phyloP scores from a whole-genome alignment of 2,329 filamentous ascomycete species.

The Karstenula rhodostoma region DNA sequence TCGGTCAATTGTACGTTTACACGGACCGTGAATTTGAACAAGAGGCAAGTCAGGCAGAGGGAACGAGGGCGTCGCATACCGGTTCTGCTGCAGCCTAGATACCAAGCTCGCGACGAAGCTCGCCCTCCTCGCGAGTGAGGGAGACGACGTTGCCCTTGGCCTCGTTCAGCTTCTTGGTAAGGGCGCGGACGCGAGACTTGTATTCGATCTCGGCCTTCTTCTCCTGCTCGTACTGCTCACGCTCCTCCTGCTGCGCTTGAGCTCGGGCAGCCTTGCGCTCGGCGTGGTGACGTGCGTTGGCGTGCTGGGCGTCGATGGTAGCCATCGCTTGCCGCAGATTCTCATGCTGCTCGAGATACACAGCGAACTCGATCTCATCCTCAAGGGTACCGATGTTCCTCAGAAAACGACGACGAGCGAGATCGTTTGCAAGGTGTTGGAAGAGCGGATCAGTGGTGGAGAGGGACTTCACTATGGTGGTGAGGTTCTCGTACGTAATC shows the following conservation, averaged over 20 bases:
- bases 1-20: no score
- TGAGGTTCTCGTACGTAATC: background rate
- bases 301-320: background rate
- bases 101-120: conserved; percentile 1
- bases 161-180: conserved; percentile 1
- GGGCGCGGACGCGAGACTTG: background rate
- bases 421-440: background rate
- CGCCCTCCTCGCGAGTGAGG: background rate
- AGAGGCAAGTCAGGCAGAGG: no score
- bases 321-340: background rate
- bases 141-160: background rate
- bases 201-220: no score
- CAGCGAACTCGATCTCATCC: background rate
- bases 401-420: background rate
- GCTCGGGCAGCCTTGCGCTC: background rate
- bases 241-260: background rate
- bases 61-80: no score
- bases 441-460: background rate
- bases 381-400: background rate
- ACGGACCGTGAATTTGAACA: no score
- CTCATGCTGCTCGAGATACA: background rate
- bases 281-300: background rate
- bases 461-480: background rate
- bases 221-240: background rate
- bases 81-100: background rate